These are phyloP conservation scores for Aspergillus sclerotioniger DNA, from an alignment of 495 filamentous ascomycete genomes.

Conservation along the genomic window DNA sequence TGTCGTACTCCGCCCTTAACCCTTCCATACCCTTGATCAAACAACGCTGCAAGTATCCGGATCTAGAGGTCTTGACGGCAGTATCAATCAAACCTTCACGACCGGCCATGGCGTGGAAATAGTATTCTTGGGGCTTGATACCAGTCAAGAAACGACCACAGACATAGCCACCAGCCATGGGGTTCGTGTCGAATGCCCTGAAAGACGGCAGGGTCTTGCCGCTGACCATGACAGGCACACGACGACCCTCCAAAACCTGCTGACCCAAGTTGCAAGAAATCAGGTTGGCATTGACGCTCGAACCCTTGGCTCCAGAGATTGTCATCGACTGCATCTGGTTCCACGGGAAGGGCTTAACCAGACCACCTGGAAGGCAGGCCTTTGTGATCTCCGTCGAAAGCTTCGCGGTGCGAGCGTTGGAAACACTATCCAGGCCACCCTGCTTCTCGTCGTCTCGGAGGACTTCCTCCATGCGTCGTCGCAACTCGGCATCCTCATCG, in stretches of 20 bases:
- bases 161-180: conserved; percentile 92
- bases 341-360: conserved; percentile 88
- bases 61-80: conserved; percentile 95
- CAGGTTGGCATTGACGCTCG: conserved; percentile 87
- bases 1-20: conserved; percentile 86
- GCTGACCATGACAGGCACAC: conserved; percentile 96
- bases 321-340: conserved; percentile 99
- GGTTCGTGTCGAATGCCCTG: conserved; percentile 81
- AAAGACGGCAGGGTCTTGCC: conserved; percentile 97
- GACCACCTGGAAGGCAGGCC: conserved; percentile 73
- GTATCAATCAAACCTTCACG: conserved; percentile 99
- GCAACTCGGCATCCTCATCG: conserved; percentile 65
- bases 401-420: conserved; percentile 65
- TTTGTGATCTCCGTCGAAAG: conserved; percentile 78
- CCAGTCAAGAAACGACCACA: conserved; percentile 97
- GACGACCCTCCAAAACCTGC: conserved; percentile 90
- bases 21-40: conserved; percentile 99
- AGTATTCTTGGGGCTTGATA: conserved; percentile 95
- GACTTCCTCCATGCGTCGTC: conserved; percentile 80
- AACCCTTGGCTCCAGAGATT: conserved; percentile 92
- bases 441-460: conserved; percentile 89
- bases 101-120: conserved; percentile 99
- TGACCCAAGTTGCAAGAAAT: conserved; percentile 98
- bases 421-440: conserved; percentile 77
- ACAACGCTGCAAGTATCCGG: conserved; percentile 96